Evolutionary conservation across 2,329 filamentous ascomycete genomes (phyloP).

Genomic region (Ampelomyces quisqualis): DNA sequence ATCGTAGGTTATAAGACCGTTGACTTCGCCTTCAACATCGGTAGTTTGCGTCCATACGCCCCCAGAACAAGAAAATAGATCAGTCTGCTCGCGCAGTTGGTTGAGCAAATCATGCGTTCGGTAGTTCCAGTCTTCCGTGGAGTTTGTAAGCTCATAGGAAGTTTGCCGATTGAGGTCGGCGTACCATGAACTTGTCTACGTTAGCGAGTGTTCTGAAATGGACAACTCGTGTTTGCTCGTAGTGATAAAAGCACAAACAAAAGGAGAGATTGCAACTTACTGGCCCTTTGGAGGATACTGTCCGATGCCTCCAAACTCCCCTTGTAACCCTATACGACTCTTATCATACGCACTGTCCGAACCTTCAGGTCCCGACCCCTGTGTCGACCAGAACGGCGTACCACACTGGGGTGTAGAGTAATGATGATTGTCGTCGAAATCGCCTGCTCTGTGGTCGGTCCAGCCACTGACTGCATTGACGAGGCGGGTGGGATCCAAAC

Average conservation of each 20-base stretch:
- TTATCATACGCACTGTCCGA: constrained; percentile 54
- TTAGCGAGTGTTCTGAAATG: not conserved
- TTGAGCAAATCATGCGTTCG: constrained; percentile 56
- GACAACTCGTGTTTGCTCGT: not conserved
- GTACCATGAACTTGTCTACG: constrained; percentile 57
- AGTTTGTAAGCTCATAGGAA: constrained; percentile 66
- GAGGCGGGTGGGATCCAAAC: constrained; percentile 64
- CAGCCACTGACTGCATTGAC: constrained; percentile 66
- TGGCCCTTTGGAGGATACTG: constrained; percentile 52
- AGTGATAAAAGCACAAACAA: not conserved
- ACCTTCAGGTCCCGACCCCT: constrained; percentile 53
- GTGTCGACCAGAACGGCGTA: constrained; percentile 64
- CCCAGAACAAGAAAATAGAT: constrained; percentile 63
- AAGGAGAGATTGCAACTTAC: constrained; percentile 42
- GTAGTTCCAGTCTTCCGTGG: constrained; percentile 65
- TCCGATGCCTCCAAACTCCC: constrained; percentile 70
- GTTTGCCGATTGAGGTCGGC: constrained; percentile 60
- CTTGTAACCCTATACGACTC: constrained; percentile 65
- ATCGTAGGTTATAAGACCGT: constrained; percentile 70
- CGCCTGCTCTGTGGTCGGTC: constrained; percentile 67
- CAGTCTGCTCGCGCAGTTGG: constrained; percentile 53
- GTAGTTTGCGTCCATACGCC: constrained; percentile 74
- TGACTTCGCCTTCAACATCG: constrained; percentile 73
- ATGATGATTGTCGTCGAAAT: constrained; percentile 68
- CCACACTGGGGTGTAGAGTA: constrained; percentile 72